These are phyloP conservation scores for Curvularia spicifera DNA, from an alignment of 2,329 filamentous ascomycete species.

Conservation along the genomic window DNA sequence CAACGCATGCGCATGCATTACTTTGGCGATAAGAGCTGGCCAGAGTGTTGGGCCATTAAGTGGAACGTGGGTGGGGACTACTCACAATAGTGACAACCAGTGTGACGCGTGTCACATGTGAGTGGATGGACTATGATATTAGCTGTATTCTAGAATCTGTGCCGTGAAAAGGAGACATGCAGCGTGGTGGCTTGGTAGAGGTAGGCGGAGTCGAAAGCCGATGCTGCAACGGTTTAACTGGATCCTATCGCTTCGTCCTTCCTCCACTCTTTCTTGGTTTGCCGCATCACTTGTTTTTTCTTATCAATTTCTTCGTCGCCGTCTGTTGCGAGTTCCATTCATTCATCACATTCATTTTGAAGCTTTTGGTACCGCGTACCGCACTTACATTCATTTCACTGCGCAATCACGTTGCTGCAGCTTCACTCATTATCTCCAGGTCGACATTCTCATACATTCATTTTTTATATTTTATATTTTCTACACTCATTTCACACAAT, in stretches of 20 bases:
- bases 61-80: neutral
- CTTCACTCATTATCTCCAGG: neutral
- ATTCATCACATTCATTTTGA: slow-evolving; percentile 2
- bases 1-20: neutral
- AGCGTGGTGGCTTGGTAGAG: neutral
- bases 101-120: slow-evolving; percentile 2
- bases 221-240: neutral
- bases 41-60: neutral
- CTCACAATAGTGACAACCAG: neutral
- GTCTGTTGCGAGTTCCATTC: neutral
- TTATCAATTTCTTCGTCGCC: neutral
- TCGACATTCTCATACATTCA: neutral
- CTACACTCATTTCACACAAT: neutral
- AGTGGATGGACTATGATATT: neutral
- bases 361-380: slow-evolving; percentile 3
- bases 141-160: neutral
- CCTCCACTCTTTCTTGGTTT: neutral
- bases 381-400: slow-evolving; percentile 5
- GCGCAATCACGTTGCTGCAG: neutral
- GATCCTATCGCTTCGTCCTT: neutral
- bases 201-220: neutral
- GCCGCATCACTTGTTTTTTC: neutral
- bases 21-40: slow-evolving; percentile 1
- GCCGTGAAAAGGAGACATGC: slow-evolving; percentile 4
- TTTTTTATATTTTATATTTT: neutral